Base-by-base conservation (phyloP, 2,329 filamentous ascomycete genomes). In the Akanthomyces lecanii region DNA sequence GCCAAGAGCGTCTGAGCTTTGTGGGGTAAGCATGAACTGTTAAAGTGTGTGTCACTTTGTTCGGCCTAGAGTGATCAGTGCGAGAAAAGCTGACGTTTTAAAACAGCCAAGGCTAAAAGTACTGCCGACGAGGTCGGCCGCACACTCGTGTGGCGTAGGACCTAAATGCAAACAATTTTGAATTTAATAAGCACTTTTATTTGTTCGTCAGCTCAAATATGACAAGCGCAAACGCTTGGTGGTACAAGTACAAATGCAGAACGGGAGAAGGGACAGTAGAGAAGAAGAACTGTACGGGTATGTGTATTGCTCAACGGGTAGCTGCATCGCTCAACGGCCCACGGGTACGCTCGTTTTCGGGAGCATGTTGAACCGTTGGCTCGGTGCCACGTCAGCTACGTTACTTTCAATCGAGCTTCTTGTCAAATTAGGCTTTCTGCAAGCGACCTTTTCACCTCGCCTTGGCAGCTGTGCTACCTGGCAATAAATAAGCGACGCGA, bases 401-500 rank as follows among this genome's bases (percentile, higher is more conserved):
- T 38, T 12, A 23, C 44, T 28, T 6, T 21, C 18, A 8, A 55
- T 44, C 18, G 40, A 30, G 21, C 7, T 12, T 45, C 14, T 33
- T 21, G 44, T 42, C 23, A 33, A 11, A 61, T 23, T 44, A 14
- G 25, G 38, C 18, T 42, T 38, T 11, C 40, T n/a, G 50, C 58
- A 53, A 54, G 50, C 57, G 57, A 60, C 36, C 10, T 45, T 16
- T 50, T 36, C 25, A 53, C 25, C 47, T 52, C 8, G 38, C 21
- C 28, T n/a, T 38, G 59, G 50, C 28, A 18, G 48, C 40, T 14
- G 59, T 61, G 30, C 30, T 8, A 54, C 42, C 5, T 40, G 28
- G 48, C 16, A 53, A n/a, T 38, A 54, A 61, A 54, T 47, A 47
- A 54, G 59, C 59, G 59, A 61, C 40, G 59, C 59, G 59, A 54